Evolutionary conservation across 306 rosid species (phyloP), one percentile per base, ranked within the genome.

Genomic region (Malus orientalis): DNA sequence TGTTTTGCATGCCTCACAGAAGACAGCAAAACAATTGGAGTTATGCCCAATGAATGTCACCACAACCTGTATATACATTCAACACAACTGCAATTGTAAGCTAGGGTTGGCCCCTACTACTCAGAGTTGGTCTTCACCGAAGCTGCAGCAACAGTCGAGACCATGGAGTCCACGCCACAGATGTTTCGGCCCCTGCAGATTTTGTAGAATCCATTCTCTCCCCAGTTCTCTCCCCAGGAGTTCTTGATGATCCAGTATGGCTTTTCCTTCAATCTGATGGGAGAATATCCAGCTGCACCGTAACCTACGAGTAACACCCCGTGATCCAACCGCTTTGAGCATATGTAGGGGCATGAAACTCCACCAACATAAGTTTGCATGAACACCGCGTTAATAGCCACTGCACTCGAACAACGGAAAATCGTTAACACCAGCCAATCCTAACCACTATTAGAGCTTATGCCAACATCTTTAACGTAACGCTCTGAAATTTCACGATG

Each of bases 361-460:
- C 99, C 99, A 1, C 96, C 92, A 0, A 92, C 64, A 45, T 96
- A 92, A 67, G 99, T 92, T 76, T 96, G 99, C 99, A 96, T 96
- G 80, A 79, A 96, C 70, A 86, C 99, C 11, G 99, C 97, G 66
- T 96, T 96, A 78, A 96, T 92, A 65, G 97, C 98, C 85, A 96
- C 99, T 91, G 93, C 87, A 22, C 73, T 71, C 54, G 47, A 73
- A 58, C 53, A 74, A 71, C 36, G 27, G 3, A 55, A 60, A 25
- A 14, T 8, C 36, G 67, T 77, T 33, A 19, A 40, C 8, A 20
- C 22, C n/a, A 38, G 49, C 22, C 4, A 19, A 55, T 55, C 60
- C 20, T 8, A 29, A 42, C 3, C 19, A 23, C 60, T 12, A 2
- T 20, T 3, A 18, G 25, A 29, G 11, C 60, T 49, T 30, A 16